Base-by-base conservation (phyloP, 306 rosid species). In the Begonia masoniana region DNA sequence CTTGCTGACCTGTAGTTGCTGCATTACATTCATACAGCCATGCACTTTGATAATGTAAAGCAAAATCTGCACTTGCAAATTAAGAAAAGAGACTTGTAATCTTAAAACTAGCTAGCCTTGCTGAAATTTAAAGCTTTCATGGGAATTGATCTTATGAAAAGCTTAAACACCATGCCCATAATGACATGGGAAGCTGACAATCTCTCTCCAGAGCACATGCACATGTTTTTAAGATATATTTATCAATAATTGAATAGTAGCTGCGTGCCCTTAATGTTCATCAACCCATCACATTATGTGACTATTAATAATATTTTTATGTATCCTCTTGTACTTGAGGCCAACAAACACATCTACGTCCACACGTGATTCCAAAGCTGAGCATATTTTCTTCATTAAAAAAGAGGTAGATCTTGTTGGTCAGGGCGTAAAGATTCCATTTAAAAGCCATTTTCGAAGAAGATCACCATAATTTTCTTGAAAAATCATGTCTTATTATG, bases 181-280 rank as follows among this genome's bases (percentile, higher is more conserved):
- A 5, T 31, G 39, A 6, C 39, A 31, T 31, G 9, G 7, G 9
- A 31, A 31, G 39, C 39, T 31, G 39, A 31, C 39, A 31, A 31
- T 31, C 39, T 31, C 39, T 5, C 39, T 31, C 7, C 0, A 31
- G 39, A 31, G 39, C 9, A 7, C 39, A 31, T 31, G 24, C 39
- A 1, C 9, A 31, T 5, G 0, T 31, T 31, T 31, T 31, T 31
- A 31, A 31, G 39, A 5, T 31, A 6, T 31, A 31, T 31, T 31
- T 31, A 31, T 31, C 39, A 31, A 5, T 31, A 31, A 31, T 59
- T 66, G 69, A 73, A 73, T 67, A 60, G 76, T 60, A 71, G 72
- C 68, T 53, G 65, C 87, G 85, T 82, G 87, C 85, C 87, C 74
- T 63, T 36, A 56, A 65, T 79, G 87, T 54, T 71, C 75, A 55